Evolutionary conservation across 345 rosid species (phyloP).

Genomic region (Aethionema arabicum): DNA sequence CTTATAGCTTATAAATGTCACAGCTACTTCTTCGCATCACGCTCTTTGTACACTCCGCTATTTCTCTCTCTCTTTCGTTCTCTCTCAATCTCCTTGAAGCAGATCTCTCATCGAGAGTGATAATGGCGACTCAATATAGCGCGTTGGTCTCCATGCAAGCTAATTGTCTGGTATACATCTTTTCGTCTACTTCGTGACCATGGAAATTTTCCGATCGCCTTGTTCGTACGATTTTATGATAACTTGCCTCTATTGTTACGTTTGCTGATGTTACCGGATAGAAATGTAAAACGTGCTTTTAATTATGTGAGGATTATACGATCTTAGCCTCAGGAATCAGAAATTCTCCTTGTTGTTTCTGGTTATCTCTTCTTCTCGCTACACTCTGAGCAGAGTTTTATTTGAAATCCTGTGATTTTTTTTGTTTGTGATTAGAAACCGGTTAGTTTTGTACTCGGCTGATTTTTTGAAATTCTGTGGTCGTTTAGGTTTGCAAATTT

Average conservation of each 20-base stretch:
- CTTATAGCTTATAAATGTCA: slow-evolving; percentile 31
- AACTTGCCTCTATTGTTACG: slow-evolving; percentile 7
- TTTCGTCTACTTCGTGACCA: neutral
- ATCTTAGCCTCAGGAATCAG: neutral
- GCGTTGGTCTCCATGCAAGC: slow-evolving; percentile 42
- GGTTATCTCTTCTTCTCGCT: neutral
- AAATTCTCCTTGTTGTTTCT: neutral
- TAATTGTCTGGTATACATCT: slow-evolving; percentile 34
- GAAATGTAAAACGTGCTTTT: slow-evolving; percentile 12
- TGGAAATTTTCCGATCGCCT: neutral
- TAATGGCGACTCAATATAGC: slow-evolving; percentile 48
- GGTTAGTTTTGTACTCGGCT: neutral
- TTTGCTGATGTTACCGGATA: neutral
- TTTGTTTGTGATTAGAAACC: neutral
- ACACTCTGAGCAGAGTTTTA: neutral
- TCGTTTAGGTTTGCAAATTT: neutral
- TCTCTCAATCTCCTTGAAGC: slow-evolving; percentile 11
- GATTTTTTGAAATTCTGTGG: neutral
- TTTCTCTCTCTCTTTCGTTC: slow-evolving; percentile 17
- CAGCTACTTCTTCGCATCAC: slow-evolving; percentile 24
- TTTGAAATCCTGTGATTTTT: neutral
- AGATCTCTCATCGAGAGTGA: slow-evolving; percentile 30
- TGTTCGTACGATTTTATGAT: slow-evolving; percentile 7
- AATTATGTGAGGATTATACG: neutral
- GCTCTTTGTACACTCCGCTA: slow-evolving; percentile 44